Conservation (phyloP, 257 asterid genomes). For the Solanum raphanifolium region DNA sequence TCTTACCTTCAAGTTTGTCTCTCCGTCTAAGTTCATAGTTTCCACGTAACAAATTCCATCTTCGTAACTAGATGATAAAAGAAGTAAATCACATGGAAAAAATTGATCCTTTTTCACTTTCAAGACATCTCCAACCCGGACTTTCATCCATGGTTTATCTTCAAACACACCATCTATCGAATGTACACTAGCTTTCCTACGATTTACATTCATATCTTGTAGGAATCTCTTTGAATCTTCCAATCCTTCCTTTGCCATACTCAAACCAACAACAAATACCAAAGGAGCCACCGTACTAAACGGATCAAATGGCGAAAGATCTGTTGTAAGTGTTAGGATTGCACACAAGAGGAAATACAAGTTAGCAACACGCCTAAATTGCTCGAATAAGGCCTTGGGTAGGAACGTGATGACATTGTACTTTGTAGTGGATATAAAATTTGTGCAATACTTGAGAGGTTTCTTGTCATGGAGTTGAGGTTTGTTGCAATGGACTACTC, state of each 20-base stretch:
- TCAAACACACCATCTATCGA: conserved; percentile 59
- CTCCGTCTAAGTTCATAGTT: conserved; percentile 96
- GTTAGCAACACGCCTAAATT: conserved; percentile 90
- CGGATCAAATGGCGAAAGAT: conserved; percentile 60
- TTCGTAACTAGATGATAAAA: conserved; percentile 75
- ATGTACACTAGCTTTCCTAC: conserved; percentile 56
- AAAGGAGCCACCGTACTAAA: conserved; percentile 83
- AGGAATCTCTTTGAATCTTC: conserved; percentile 90
- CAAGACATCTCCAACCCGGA: conserved; percentile 81
- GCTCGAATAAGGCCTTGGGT: conserved; percentile 91
- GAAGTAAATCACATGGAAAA: conserved; percentile 89
- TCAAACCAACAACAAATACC: conserved; percentile 86
- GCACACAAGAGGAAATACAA: conserved; percentile 86
- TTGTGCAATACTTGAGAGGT: conserved; percentile 59
- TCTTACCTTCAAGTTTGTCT: conserved; percentile 90
- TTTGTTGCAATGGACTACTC: conserved; percentile 72
- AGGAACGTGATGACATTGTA: conserved; percentile 74
- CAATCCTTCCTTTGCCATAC: conserved; percentile 93
- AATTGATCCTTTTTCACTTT: conserved; percentile 84
- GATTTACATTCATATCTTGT: conserved; percentile 92
- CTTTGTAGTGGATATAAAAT: conserved; percentile 83
- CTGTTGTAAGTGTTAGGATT: conserved; percentile 66
- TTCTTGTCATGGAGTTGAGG: conserved; percentile 57
- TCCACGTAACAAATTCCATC: conserved; percentile 96
- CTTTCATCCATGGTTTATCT: conserved; percentile 72